Percentiles rank a stretch among this genome's conserved stretches.
Evolutionary conservation across 768 basidiomycete genomes (phyloP).

Genomic region (Gymnopilus dilepis): DNA sequence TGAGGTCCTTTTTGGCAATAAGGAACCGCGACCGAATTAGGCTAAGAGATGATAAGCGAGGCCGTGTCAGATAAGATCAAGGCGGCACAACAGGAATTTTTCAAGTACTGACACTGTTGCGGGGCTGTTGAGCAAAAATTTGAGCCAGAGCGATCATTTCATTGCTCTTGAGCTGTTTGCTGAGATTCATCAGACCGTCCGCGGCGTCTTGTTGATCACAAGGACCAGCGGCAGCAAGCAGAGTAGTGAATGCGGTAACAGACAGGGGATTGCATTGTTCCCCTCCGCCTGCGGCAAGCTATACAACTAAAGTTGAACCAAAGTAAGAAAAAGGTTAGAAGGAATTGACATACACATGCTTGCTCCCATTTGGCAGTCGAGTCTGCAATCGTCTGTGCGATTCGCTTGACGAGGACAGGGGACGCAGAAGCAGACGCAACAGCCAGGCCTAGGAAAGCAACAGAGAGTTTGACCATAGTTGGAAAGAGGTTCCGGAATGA

Average conservation of each 20-base stretch:
- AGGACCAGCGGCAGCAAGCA: constrained; percentile 60
- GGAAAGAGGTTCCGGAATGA: constrained; percentile 17
- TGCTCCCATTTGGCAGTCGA: constrained; percentile 55
- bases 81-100: not conserved
- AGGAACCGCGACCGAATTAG: constrained; percentile 49
- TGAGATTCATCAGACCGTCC: constrained; percentile 58
- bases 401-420: constrained; percentile 46
- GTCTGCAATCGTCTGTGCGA: constrained; percentile 52
- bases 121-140: constrained; percentile 55
- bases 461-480: constrained; percentile 33
- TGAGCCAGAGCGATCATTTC: constrained; percentile 51
- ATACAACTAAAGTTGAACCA: constrained; percentile 14
- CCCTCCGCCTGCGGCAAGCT: constrained; percentile 62
- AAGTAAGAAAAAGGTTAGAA: not conserved
- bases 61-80: constrained; percentile 25
- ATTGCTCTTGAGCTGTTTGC: constrained; percentile 42
- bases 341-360: constrained; percentile 52
- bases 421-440: constrained; percentile 38
- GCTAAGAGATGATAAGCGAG: constrained; percentile 35
- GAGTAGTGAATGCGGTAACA: constrained; percentile 57
- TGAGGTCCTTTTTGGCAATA: constrained; percentile 56
- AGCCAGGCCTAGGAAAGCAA: constrained; percentile 36
- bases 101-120: constrained; percentile 48
- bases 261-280: constrained; percentile 62
- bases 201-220: constrained; percentile 64